Evolutionary conservation across 305 asterid genomes (phyloP).

Genomic region (Fraxinus latifolia): DNA sequence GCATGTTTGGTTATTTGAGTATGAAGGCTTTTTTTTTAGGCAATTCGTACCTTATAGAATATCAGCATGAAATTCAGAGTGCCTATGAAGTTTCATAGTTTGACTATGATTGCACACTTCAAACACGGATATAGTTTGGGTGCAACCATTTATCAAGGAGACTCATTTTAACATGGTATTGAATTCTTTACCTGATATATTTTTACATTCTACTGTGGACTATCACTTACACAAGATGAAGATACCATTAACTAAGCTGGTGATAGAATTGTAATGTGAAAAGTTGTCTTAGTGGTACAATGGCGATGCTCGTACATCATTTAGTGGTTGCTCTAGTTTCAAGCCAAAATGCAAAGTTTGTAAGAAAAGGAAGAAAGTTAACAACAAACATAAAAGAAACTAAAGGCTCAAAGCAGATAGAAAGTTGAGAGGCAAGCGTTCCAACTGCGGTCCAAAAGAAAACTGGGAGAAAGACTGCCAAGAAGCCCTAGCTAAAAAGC

Average conservation of each 20-base stretch:
- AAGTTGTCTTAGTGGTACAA: neutral
- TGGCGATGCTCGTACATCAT: neutral
- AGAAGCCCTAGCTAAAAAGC: neutral
- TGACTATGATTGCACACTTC: neutral
- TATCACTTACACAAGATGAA: neutral
- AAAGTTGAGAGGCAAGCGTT: neutral
- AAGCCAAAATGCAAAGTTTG: neutral
- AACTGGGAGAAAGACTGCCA: too few relatives aligned
- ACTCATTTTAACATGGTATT: neutral
- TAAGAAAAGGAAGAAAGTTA: neutral
- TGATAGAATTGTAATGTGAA: neutral
- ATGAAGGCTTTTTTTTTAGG: neutral
- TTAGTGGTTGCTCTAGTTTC: neutral
- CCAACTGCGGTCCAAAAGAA: neutral
- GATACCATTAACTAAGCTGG: neutral
- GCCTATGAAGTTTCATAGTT: neutral
- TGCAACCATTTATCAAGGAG: neutral
- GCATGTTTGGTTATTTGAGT: neutral
- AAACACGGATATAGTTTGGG: too few relatives aligned
- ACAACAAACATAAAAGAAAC: neutral
- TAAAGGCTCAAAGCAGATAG: too few relatives aligned
- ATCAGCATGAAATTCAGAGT: neutral
- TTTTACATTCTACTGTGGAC: neutral
- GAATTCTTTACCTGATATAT: neutral
- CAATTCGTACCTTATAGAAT: neutral